Base-by-base conservation (phyloP, 2,329 filamentous ascomycete species). In the Colletotrichum euphorbiae region DNA sequence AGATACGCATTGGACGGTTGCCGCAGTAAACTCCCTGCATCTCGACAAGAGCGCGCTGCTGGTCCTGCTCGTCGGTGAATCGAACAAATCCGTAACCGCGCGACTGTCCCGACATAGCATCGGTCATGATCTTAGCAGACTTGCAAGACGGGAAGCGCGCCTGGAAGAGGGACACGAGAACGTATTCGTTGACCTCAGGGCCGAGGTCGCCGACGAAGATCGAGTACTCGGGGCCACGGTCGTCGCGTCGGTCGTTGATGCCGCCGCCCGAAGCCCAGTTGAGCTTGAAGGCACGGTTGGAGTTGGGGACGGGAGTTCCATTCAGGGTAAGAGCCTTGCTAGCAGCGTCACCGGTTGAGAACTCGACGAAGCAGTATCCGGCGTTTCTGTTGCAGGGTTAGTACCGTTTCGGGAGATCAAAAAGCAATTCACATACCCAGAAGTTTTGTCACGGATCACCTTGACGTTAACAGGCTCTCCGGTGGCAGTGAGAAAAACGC, bases 1-100 rank as follows among this genome's bases (percentile, higher is more conserved):
- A 97, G 78, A 99, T 98, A 76, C 96, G 92, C 96, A 99, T 99
- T 61, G 96, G 96, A 71, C 96, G 90, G 83, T 98, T 99, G 72
- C 96, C 96, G 78, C 96, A 98, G 86, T 98, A 99, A 40, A 98
- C 96, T 73, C 96, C 96, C 84, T 99, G 96, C 96, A 99, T 99
- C 84, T 99, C 96, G 59, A 91, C 91, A 21, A 99, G 87, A 71
- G 96, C 95, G 70, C 94, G 93, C 84, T 99, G 95, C 84, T 98
- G 95, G 77, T 99, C 96, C 73, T 90, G 89, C 84, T 98, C 95
- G 73, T 97, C 93, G 59, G 93, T 93, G 84, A 99, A 99, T 73
- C 96, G 93, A 60, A 99, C 96, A 76, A 99, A 99, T 52, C 96
- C 96, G 77, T 99, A 99, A 64, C 96, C 96, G 71, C 96, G 94